phyloP scores from a whole-genome alignment of 164 flowering plant genomes.

The Brasenia schreberi region DNA sequence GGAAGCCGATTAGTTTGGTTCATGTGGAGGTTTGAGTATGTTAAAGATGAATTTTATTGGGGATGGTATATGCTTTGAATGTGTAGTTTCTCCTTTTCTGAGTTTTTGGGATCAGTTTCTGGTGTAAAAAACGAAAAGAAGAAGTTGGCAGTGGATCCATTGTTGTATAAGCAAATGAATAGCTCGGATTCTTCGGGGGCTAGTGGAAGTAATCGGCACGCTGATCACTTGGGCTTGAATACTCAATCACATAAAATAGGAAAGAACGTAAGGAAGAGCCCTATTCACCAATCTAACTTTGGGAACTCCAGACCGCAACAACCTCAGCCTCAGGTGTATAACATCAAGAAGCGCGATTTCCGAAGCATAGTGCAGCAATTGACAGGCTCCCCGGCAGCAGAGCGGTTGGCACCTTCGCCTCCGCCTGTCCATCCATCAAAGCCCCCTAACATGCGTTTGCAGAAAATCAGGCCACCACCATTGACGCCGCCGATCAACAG shows the following conservation, averaged over 20 bases:
- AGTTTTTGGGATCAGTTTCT: not conserved
- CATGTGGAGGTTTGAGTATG: not conserved
- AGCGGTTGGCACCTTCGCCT: conserved; percentile 12
- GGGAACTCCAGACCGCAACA: conserved; percentile 37
- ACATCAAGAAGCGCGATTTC: conserved; percentile 90
- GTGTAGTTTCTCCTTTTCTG: not conserved
- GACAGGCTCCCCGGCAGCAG: conserved; percentile 84
- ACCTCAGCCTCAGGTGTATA: conserved; percentile 90
- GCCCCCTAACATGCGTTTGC: conserved; percentile 58
- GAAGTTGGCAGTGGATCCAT: not conserved
- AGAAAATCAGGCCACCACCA: conserved; percentile 82
- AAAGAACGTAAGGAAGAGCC: conserved; percentile 80
- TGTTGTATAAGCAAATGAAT: conserved; percentile 24
- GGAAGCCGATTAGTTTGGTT: not conserved
- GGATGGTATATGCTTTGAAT: not conserved
- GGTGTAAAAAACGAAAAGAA: not conserved
- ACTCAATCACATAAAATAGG: conserved; percentile 32
- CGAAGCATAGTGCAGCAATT: conserved; percentile 79
- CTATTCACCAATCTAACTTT: conserved; percentile 74
- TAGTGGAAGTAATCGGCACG: conserved; percentile 21
- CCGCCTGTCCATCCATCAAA: conserved; percentile 44
- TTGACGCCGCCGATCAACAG: conserved; percentile 39
- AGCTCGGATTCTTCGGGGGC: conserved; percentile 21
- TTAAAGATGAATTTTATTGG: not conserved
- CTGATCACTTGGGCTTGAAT: conserved; percentile 82